Base-by-base conservation (phyloP, 1,139 yeast genomes). In the Protomyces macrosporus region DNA sequence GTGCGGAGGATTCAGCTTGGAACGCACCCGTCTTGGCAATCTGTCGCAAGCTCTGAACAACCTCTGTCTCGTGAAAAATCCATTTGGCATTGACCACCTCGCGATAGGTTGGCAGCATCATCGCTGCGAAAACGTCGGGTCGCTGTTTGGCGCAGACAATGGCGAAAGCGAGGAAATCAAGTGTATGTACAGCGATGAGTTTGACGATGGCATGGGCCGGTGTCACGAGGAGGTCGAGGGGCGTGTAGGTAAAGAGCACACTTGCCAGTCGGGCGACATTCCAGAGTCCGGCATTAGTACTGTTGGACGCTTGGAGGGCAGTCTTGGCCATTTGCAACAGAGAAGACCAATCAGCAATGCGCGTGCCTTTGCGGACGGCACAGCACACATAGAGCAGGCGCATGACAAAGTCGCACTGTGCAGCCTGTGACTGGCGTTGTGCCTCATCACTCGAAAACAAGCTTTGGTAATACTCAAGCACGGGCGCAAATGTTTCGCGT, bases 261-360 rank as follows among this genome's bases (percentile, higher is more conserved):
- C 45, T 39, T n/a, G 55, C 55, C 45, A 53, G 60, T n/a, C 55
- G 64, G 51, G 42, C 61, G 53, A 64, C 63, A 23, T 62, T 60
- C 57, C 60, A 62, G 10, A 35, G 34, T 23, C 23, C 23, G 23
- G 23, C 2, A 2, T 2, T 23, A 2, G 23, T 23, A 23, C 23
- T 23, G 23, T 23, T 23, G 9, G 48, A 42, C 32, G 48, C n/a
- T 9, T 14, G 4, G 32, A 23, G 10, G 2, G 6, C 32, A 5
- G 16, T 14, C 10, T 42, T 42, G 2, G 59, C 42, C 35, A 51
- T 14, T 59, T 64, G 72, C 12, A 74, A 53, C 45, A 63, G 45
- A 0, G 70, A 63, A 6, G 67, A 60, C 79, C 78, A 77, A 51
- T 73, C 71, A 1, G 68, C 60, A 14, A 77, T 78, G 32, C 79